Conservation (phyloP, 208 protist genomes). For the Acanthamoeba triangularis region DNA sequence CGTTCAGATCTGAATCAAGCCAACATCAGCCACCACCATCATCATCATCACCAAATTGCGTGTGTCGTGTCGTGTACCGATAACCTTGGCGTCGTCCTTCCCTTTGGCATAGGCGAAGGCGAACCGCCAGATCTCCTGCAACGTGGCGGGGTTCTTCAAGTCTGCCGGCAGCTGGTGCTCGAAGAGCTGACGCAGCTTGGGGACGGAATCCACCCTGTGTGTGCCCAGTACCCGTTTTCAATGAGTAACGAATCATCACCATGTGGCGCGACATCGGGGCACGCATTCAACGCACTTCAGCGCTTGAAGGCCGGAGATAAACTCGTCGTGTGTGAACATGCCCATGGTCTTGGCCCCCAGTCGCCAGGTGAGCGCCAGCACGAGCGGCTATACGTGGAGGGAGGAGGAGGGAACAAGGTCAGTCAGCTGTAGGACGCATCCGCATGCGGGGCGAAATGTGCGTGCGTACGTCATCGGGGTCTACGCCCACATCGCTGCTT, state of each 20-base stretch:
- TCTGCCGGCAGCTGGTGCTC: neutral
- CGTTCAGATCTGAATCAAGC: neutral
- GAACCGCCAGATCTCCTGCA: neutral
- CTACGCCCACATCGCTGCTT: neutral
- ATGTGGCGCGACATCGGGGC: too few species aligned
- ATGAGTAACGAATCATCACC: too few species aligned
- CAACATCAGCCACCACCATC: too few species aligned
- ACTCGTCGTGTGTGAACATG: neutral
- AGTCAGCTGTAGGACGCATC: too few species aligned
- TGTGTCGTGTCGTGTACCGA: neutral
- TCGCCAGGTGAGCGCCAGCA: neutral
- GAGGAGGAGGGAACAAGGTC: neutral
- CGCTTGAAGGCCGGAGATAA: neutral
- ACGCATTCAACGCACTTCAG: conserved; percentile 1
- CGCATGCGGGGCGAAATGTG: neutral
- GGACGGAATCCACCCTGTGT: neutral
- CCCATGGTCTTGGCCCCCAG: neutral
- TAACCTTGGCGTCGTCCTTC: neutral
- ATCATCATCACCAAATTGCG: too few species aligned
- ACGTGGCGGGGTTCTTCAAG: neutral
- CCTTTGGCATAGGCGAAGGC: neutral
- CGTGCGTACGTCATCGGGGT: neutral
- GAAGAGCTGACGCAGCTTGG: neutral
- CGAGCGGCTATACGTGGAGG: too few species aligned
- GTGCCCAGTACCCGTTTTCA: too few species aligned